A percentile compares a stretch with the other conserved stretches of the same genome.
Conservation (phyloP, 139 green algal genomes). For the Monoraphidium neglectum region DNA sequence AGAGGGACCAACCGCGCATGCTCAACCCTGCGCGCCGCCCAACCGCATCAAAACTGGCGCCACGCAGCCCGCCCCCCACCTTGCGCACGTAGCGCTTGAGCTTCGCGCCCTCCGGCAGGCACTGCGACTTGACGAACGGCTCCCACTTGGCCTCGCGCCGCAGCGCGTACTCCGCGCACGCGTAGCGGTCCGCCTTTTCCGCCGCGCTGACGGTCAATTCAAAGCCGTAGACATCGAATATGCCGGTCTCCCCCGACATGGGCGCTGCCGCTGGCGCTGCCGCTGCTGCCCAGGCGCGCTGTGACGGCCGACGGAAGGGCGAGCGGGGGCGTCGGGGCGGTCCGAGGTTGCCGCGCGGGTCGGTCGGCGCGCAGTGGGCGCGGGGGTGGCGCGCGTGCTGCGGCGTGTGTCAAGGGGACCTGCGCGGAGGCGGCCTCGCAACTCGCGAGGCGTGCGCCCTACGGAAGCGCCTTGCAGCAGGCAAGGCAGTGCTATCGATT, state of each 20-base stretch:
- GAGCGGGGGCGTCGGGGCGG: too few species aligned
- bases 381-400: too few species aligned
- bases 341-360: too few species aligned
- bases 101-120: slow-evolving; percentile 31
- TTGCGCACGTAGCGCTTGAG: slow-evolving; percentile 65
- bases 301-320: too few species aligned
- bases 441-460: too few species aligned
- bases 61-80: slow-evolving; percentile 15
- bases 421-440: too few species aligned
- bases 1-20: not conserved
- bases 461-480: too few species aligned
- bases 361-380: too few species aligned
- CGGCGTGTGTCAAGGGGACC: too few species aligned
- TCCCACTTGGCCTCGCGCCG: slow-evolving; percentile 36
- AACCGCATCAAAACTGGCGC: too few species aligned
- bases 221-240: slow-evolving; percentile 55
- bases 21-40: not conserved
- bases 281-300: not conserved
- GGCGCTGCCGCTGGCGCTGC: not conserved
- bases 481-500: too few species aligned
- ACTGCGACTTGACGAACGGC: slow-evolving; percentile 1
- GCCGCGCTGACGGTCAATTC: slow-evolving; percentile 26
- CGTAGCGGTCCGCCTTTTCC: slow-evolving; percentile 32
- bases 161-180: slow-evolving; percentile 27
- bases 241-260: not conserved